phyloP scores from a whole-genome alignment of 164 flowering plant genomes.

The Umbellularia californica region DNA sequence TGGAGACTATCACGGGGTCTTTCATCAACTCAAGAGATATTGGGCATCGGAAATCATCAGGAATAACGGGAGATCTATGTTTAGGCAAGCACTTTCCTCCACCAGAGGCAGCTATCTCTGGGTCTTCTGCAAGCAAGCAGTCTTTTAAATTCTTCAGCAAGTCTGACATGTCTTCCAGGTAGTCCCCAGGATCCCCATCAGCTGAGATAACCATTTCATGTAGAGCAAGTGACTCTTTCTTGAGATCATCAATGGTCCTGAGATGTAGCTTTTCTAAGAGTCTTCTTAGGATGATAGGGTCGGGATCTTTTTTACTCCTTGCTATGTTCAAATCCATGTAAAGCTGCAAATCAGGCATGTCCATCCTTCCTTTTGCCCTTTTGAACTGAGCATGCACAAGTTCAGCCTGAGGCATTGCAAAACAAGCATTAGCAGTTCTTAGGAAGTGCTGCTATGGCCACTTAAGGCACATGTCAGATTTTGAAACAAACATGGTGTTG shows the following conservation, averaged over 20 bases:
- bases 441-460: not conserved
- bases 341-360: slow-evolving; percentile 52
- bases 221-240: slow-evolving; percentile 65
- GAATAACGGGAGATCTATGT: slow-evolving; percentile 84
- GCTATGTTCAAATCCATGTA: slow-evolving; percentile 52
- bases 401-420: slow-evolving; percentile 47
- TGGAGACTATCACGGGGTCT: slow-evolving; percentile 94
- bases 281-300: slow-evolving; percentile 43
- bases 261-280: slow-evolving; percentile 79
- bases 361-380: slow-evolving; percentile 63
- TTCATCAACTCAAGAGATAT: slow-evolving; percentile 91
- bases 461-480: not conserved
- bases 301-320: slow-evolving; percentile 47
- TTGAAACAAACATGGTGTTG: not conserved
- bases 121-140: slow-evolving; percentile 37
- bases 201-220: slow-evolving; percentile 59
- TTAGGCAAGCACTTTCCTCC: slow-evolving; percentile 43
- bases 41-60: slow-evolving; percentile 95
- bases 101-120: slow-evolving; percentile 43
- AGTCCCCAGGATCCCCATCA: slow-evolving; percentile 49
- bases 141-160: slow-evolving; percentile 68
- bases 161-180: slow-evolving; percentile 52
- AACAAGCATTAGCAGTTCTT: not conserved
- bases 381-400: slow-evolving; percentile 81
- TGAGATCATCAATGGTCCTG: slow-evolving; percentile 60